Evolutionary conservation across 306 rosid species (phyloP).

Genomic region (Medicago truncatula): MtrunA17r5.0-ANR NC_053045.1:60170501-60171000

Average conservation of each 20-base stretch:
- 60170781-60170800: conserved; percentile 99
- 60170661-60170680: conserved; percentile 7
- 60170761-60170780: conserved; percentile 88
- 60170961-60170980: conserved; percentile 48
- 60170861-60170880: conserved; percentile 27
- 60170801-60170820: conserved; percentile 58
- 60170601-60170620: conserved; percentile 14
- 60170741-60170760: conserved; percentile 89
- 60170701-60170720: conserved; percentile 33
- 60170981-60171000: conserved; percentile 25
- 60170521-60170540: conserved; percentile 32
- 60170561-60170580: conserved; percentile 8
- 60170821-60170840: conserved; percentile 16
- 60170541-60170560: conserved; percentile 23
- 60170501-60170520: conserved; percentile 26
- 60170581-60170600: conserved; percentile 22
- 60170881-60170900: conserved; percentile 43
- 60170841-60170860: conserved; percentile 17
- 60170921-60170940: conserved; percentile 99
- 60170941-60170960: conserved; percentile 94
- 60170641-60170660: neutral
- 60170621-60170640: conserved; percentile 9
- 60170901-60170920: conserved; percentile 91
- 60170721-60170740: conserved; percentile 94
- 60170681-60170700: conserved; percentile 4